phyloP scores from a whole-genome alignment of 2,329 filamentous ascomycete species.

The Zarea fungicola region DNA sequence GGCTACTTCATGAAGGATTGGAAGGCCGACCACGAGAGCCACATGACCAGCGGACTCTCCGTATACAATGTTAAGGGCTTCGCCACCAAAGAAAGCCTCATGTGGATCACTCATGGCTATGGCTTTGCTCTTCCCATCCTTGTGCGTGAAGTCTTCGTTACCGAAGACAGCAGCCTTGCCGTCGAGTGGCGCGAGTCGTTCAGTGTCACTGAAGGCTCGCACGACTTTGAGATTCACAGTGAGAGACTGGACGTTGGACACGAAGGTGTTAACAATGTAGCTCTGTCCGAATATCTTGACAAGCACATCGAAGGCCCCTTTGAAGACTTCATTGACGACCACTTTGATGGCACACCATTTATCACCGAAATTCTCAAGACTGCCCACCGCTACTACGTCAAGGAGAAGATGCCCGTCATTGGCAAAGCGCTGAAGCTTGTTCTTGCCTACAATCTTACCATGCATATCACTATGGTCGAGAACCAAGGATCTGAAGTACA shows the following conservation, averaged over 20 bases:
- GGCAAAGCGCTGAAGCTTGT: slow-evolving; percentile 94
- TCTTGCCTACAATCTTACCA: slow-evolving; percentile 89
- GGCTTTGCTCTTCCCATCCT: slow-evolving; percentile 89
- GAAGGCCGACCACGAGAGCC: slow-evolving; percentile 94
- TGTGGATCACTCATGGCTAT: slow-evolving; percentile 96
- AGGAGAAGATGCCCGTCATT: slow-evolving; percentile 82
- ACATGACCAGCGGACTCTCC: slow-evolving; percentile 79
- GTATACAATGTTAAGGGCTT: slow-evolving; percentile 93
- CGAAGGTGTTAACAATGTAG: slow-evolving; percentile 75
- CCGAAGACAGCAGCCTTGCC: slow-evolving; percentile 86
- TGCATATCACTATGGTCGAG: slow-evolving; percentile 92
- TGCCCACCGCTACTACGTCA: slow-evolving; percentile 85
- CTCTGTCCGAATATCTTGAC: slow-evolving; percentile 88
- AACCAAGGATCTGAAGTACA: slow-evolving; percentile 75
- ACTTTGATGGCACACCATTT: slow-evolving; percentile 93
- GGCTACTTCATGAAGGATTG: slow-evolving; percentile 99
- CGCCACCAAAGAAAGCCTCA: slow-evolving; percentile 58
- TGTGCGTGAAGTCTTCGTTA: slow-evolving; percentile 88
- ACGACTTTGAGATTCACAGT: slow-evolving; percentile 79
- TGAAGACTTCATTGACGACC: slow-evolving; percentile 89
- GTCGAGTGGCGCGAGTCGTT: slow-evolving; percentile 89
- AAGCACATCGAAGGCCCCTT: slow-evolving; percentile 90
- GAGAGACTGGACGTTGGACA: slow-evolving; percentile 84
- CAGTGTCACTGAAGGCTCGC: slow-evolving; percentile 61
- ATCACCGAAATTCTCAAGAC: slow-evolving; percentile 95